Evolutionary conservation across 1,284 basidiomycete genomes (phyloP).

Genomic region (Agroathelia rolfsii): DNA sequence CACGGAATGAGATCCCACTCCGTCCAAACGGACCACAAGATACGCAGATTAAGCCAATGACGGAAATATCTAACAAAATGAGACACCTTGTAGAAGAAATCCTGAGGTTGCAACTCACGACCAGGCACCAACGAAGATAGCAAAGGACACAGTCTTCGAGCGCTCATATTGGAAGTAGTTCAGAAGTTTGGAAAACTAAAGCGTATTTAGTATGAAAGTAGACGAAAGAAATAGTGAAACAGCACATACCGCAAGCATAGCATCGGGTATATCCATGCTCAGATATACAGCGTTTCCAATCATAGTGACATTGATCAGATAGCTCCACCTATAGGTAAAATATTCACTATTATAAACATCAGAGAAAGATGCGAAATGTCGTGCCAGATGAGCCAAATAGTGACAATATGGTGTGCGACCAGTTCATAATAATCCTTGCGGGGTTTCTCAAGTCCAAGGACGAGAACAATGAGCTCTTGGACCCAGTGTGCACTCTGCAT

Average conservation of each 20-base stretch:
- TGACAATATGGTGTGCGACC: conserved; percentile 84
- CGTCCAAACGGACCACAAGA: conserved; percentile 81
- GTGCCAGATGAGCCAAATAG: conserved; percentile 88
- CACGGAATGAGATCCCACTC: conserved; percentile 79
- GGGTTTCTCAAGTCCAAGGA: conserved; percentile 84
- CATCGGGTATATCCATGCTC: conserved; percentile 95
- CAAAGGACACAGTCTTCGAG: conserved; percentile 60
- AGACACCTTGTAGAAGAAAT: conserved; percentile 4
- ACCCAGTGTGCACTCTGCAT: conserved; percentile 88
- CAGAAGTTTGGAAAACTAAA: conserved; percentile 72
- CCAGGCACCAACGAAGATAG: conserved; percentile 69
- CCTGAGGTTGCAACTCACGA: conserved; percentile 46
- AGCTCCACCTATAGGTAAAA: conserved; percentile 70
- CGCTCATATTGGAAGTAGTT: conserved; percentile 74
- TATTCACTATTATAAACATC: conserved; percentile 6
- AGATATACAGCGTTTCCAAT: conserved; percentile 92
- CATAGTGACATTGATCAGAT: conserved; percentile 70
- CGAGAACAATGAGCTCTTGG: conserved; percentile 85
- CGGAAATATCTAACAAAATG: conserved; percentile 73
- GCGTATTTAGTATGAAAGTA: conserved; percentile 7
- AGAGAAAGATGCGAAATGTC: conserved; percentile 14
- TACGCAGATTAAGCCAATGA: conserved; percentile 84
- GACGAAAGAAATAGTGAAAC: conserved; percentile 1
- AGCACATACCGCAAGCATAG: conserved; percentile 72
- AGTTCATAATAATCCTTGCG: conserved; percentile 88